Conservation (phyloP, 116 monocot species). For the Cymodocea nodosa region DNA sequence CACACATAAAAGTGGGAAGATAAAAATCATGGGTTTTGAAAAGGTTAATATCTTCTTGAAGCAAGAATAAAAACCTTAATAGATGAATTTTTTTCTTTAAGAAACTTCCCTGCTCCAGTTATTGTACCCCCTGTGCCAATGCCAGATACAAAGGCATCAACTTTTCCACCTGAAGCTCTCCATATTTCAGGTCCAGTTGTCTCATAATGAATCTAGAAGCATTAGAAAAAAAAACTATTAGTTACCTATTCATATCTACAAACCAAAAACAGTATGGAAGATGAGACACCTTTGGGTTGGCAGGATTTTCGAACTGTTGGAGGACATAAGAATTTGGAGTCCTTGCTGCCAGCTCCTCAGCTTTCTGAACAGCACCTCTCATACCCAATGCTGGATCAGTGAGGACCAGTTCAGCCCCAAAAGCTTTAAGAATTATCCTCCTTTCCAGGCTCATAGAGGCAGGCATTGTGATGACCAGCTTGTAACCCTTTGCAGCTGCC, state of each 20-base stretch:
- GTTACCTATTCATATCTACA: neutral
- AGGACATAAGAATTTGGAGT: slow-evolving; percentile 51
- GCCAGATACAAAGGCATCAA: slow-evolving; percentile 58
- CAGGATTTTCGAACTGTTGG: slow-evolving; percentile 59
- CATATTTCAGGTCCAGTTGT: slow-evolving; percentile 82
- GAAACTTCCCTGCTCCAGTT: slow-evolving; percentile 51
- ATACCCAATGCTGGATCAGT: slow-evolving; percentile 48
- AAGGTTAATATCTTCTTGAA: neutral
- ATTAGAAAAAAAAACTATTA: neutral
- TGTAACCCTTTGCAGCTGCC: slow-evolving; percentile 67
- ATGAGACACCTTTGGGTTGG: slow-evolving; percentile 43
- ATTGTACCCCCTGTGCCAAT: slow-evolving; percentile 74
- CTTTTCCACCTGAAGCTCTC: slow-evolving; percentile 43
- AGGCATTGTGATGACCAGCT: slow-evolving; percentile 52
- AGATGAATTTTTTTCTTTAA: slow-evolving; percentile 57
- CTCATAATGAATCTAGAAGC: slow-evolving; percentile 50
- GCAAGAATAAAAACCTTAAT: slow-evolving; percentile 33
- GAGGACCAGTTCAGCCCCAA: slow-evolving; percentile 53
- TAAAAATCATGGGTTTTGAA: neutral
- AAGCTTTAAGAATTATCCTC: slow-evolving; percentile 53
- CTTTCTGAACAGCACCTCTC: slow-evolving; percentile 47
- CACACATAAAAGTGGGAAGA: neutral
- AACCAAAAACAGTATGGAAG: neutral
- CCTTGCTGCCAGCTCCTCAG: slow-evolving; percentile 44
- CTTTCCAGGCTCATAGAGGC: slow-evolving; percentile 62